Evolutionary conservation across 2,329 filamentous ascomycete genomes (phyloP).

Genomic region (Fusarium udum): DNA sequence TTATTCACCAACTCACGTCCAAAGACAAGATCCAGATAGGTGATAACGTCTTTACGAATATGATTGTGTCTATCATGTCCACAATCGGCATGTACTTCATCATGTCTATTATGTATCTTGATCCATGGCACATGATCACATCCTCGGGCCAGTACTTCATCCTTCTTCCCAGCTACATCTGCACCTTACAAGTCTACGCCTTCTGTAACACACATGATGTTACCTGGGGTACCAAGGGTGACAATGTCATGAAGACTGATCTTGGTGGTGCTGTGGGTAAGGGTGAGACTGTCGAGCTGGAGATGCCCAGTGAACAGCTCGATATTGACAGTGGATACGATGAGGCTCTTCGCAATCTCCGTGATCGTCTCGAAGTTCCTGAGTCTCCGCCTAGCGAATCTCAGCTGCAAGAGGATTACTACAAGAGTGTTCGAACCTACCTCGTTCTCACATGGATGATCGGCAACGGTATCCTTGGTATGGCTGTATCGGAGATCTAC

Average conservation of each 20-base stretch:
- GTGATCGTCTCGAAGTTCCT: constrained; percentile 88
- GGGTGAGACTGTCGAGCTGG: constrained; percentile 86
- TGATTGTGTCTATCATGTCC: constrained; percentile 88
- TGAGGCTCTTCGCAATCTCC: constrained; percentile 93
- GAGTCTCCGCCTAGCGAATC: constrained; percentile 69
- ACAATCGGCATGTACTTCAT: constrained; percentile 95
- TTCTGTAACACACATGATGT: constrained; percentile 67
- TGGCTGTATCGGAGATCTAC: constrained; percentile 91
- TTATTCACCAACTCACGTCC: constrained; percentile 77
- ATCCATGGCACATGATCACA: constrained; percentile 99
- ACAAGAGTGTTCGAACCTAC: constrained; percentile 95
- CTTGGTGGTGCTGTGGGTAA: constrained; percentile 85
- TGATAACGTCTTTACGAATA: constrained; percentile 92
- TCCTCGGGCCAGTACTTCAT: constrained; percentile 91
- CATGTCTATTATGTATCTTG: constrained; percentile 95
- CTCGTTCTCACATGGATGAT: constrained; percentile 97
- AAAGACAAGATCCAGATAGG: constrained; percentile 67
- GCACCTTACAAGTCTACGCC: constrained; percentile 96
- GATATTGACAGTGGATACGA: constrained; percentile 99
- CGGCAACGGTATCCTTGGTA: constrained; percentile 89
- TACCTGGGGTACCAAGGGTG: constrained; percentile 78
- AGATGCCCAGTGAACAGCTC: constrained; percentile 97
- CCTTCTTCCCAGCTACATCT: constrained; percentile 92
- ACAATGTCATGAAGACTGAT: constrained; percentile 94
- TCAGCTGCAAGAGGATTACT: constrained; percentile 98